Evolutionary conservation across 257 asterid genomes (phyloP), one percentile per base, ranked within the genome.

Genomic region (Solanum chilense): DNA sequence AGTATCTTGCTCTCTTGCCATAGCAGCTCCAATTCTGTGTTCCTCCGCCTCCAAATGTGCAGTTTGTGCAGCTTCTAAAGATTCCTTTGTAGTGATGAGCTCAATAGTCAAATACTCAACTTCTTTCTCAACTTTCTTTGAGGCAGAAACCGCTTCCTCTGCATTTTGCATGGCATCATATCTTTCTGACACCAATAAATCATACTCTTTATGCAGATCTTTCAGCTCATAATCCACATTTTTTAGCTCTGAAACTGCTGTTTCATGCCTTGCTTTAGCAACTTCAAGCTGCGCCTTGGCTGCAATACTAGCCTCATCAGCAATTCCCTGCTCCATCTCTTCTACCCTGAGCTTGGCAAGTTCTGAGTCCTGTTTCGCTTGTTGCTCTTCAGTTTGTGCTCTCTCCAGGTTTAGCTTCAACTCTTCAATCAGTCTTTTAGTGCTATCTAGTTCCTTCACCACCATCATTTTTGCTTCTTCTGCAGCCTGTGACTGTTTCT

Each of bases 251-350:
- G 94, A 42, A 80, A 93, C 90, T 10, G 98, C 99, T 25, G 98
- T 93, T 10, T 89, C 85, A 66, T 96, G 96, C 87, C 99, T 88
- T 7, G 98, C 98, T 86, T 87, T 92, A 29, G 99, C 98, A 5
- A 97, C 99, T 93, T 97, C 99, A 35, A 97, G 95, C 94, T 97
- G 98, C 9, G 94, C 99, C 94, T 91, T 97, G 91, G 98, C 98
- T 2, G 99, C 99, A 83, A 93, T 88, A 86, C 99, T 94, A 64
- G 97, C 91, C 83, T 93, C 99, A 37, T 94, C 97, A 3, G 98
- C 93, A 78, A 97, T 93, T 70, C 98, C 99, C 86, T 94, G 94
- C 88, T 95, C 98, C 90, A 97, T 91, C 93, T 97, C 98, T 90
- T 95, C 99, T 21, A 94, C 93, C 84, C 99, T 89, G 56, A 96